Evolutionary conservation across 148 eudicot species (phyloP).

Genomic region (Camellia granthamiana): DNA sequence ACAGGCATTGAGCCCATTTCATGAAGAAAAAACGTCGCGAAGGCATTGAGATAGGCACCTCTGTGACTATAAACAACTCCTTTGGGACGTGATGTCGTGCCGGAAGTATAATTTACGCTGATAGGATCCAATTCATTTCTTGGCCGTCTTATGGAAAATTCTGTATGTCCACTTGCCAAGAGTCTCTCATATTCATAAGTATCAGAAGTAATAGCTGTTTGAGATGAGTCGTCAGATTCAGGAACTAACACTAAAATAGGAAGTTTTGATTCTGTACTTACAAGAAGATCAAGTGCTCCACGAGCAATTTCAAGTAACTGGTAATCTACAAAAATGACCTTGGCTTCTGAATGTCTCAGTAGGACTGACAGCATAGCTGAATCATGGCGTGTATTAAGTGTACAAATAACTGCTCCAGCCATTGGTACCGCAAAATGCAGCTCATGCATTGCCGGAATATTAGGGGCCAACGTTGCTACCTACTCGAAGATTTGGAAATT

Average conservation of each 20-base stretch:
- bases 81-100: constrained; percentile 28
- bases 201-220: not conserved
- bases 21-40: constrained; percentile 14
- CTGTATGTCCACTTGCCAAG: constrained; percentile 12
- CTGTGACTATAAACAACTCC: constrained; percentile 29
- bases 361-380: constrained; percentile 25
- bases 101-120: constrained; percentile 28
- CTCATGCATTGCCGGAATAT: constrained; percentile 28
- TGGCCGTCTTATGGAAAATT: constrained; percentile 15
- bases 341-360: constrained; percentile 25
- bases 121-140: constrained; percentile 23
- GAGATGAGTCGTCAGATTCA: constrained; percentile 10
- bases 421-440: constrained; percentile 32
- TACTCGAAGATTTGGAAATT: not conserved
- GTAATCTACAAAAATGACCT: constrained; percentile 28
- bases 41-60: constrained; percentile 27
- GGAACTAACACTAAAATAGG: constrained; percentile 23
- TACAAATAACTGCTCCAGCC: constrained; percentile 33
- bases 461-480: constrained; percentile 32
- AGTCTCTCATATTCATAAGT: constrained; percentile 18
- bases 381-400: constrained; percentile 28
- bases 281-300: constrained; percentile 27
- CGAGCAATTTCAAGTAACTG: constrained; percentile 20
- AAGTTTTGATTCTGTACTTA: not conserved
- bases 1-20: constrained; percentile 25